phyloP scores from a whole-genome alignment of 805 yeast genomes.

The Saturnispora serradocipensis region DNA sequence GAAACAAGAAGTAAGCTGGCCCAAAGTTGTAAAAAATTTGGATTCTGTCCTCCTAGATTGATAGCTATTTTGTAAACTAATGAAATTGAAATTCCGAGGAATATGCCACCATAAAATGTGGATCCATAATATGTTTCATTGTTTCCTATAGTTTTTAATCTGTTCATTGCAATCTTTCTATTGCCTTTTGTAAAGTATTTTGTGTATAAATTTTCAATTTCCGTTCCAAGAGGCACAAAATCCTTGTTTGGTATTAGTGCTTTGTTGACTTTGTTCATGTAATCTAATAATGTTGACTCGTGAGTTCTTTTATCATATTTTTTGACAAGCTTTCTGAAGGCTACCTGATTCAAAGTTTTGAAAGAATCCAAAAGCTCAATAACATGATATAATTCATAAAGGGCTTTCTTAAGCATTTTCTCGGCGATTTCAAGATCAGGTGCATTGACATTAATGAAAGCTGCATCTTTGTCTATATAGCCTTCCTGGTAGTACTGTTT shows the following conservation, averaged over 20 bases:
- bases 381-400: constrained; percentile 63
- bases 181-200: constrained; percentile 59
- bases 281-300: constrained; percentile 34
- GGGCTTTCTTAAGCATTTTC: constrained; percentile 57
- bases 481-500: constrained; percentile 28
- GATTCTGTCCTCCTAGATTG: constrained; percentile 30
- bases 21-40: constrained; percentile 75
- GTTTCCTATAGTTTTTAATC: constrained; percentile 41
- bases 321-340: constrained; percentile 78
- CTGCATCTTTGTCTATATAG: constrained; percentile 15
- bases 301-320: constrained; percentile 74
- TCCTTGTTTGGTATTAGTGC: constrained; percentile 24
- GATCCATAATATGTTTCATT: constrained; percentile 33
- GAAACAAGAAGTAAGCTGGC: constrained; percentile 72
- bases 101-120: constrained; percentile 55
- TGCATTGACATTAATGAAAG: constrained; percentile 9
- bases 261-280: constrained; percentile 47
- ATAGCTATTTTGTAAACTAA: constrained; percentile 43
- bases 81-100: constrained; percentile 64
- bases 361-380: constrained; percentile 62
- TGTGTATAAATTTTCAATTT: constrained; percentile 58
- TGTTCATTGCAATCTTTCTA: constrained; percentile 62
- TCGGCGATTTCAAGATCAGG: constrained; percentile 36
- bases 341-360: constrained; percentile 71
- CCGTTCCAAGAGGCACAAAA: neutral